phyloP scores from a whole-genome alignment of 495 filamentous ascomycete species.

The Penicillium ochrochloron region DNA sequence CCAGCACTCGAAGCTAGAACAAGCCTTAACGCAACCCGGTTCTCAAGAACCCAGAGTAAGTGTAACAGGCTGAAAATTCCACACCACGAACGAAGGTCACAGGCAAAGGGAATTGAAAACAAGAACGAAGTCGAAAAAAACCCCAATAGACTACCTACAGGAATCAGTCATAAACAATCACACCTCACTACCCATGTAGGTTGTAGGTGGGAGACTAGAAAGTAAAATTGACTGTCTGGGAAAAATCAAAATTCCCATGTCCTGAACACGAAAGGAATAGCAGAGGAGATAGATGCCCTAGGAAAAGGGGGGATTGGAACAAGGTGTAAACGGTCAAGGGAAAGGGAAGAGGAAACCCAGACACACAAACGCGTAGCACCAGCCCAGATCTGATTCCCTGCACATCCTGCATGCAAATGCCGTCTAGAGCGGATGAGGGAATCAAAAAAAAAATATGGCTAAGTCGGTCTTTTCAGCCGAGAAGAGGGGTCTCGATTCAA shows the following conservation, averaged over 20 bases:
- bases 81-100: slow-evolving; percentile 4
- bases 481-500: not conserved
- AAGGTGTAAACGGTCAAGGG: not conserved
- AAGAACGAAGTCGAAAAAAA: slow-evolving; percentile 17
- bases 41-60: not conserved
- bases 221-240: slow-evolving; percentile 1
- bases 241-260: not conserved
- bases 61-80: not conserved
- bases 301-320: not conserved
- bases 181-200: not conserved
- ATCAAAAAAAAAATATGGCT: slow-evolving; percentile 2
- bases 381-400: not conserved
- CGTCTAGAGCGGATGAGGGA: slow-evolving; percentile 3
- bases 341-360: slow-evolving; percentile 8
- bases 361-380: slow-evolving; percentile 5
- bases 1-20: not conserved
- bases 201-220: not conserved
- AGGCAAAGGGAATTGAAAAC: slow-evolving; percentile 9
- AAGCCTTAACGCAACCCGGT: not conserved
- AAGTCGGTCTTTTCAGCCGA: not conserved
- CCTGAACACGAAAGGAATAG: not conserved
- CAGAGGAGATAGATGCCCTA: not conserved
- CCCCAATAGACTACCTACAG: slow-evolving; percentile 28
- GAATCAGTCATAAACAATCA: not conserved
- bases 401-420: not conserved